Percentiles rank a stretch among this genome's conserved stretches.
Conservation (phyloP, 1,284 basidiomycete species). For the Microbotryum lychnidis-dioicae region DNA sequence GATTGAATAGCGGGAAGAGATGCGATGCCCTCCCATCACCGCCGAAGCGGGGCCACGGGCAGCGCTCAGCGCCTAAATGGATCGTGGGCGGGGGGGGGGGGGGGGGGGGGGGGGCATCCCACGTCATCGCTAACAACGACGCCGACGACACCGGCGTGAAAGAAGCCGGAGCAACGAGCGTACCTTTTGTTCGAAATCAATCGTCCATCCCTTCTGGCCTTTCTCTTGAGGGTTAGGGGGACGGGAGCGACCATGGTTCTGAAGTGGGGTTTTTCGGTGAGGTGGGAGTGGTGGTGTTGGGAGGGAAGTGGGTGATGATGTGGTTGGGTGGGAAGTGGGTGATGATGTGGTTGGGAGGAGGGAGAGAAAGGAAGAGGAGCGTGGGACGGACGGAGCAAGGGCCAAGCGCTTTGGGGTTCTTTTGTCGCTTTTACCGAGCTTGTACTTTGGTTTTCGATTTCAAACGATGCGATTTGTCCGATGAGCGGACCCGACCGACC, state of each 20-base stretch:
- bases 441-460: too few species aligned
- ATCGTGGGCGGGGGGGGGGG: too few species aligned
- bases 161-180: background rate
- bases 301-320: too few species aligned
- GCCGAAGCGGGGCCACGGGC: too few species aligned
- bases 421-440: too few species aligned
- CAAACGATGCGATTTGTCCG: too few species aligned
- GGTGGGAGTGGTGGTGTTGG: background rate
- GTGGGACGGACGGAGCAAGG: background rate
- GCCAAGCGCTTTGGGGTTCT: background rate
- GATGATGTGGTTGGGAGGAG: background rate
- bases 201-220: constrained; percentile 11
- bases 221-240: constrained; percentile 17
- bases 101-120: too few species aligned
- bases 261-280: constrained; percentile 11
- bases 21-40: too few species aligned
- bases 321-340: too few species aligned
- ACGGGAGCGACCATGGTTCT: constrained; percentile 9
- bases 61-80: too few species aligned
- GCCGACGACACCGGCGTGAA: background rate
- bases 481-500: too few species aligned
- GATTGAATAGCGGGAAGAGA: background rate
- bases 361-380: background rate
- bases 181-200: constrained; percentile 22
- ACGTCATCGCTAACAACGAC: background rate